Conservation (phyloP, 2,329 filamentous ascomycete species). For the Penicillium psychrosexuale region DNA sequence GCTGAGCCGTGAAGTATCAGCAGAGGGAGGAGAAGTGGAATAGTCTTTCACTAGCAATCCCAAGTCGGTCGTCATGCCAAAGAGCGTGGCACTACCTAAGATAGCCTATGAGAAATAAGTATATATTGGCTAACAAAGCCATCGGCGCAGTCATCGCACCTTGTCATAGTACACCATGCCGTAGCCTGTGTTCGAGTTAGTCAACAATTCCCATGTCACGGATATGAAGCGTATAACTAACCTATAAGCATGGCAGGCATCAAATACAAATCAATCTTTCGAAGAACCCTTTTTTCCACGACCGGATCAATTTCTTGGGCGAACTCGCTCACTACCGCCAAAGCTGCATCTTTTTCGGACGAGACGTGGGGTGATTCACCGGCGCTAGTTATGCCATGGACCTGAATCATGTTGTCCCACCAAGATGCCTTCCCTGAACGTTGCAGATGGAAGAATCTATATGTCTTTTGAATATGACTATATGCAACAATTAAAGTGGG, state of each 20-base stretch:
- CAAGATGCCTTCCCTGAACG: neutral
- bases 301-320: constrained; percentile 50
- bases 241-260: constrained; percentile 66
- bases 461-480: neutral
- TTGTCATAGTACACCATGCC: constrained; percentile 71
- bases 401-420: constrained; percentile 20
- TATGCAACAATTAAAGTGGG: neutral
- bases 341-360: constrained; percentile 53
- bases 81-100: constrained; percentile 67
- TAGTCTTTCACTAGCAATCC: constrained; percentile 54
- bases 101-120: constrained; percentile 54
- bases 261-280: constrained; percentile 65
- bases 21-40: constrained; percentile 53
- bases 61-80: constrained; percentile 72
- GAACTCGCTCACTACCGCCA: constrained; percentile 58
- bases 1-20: constrained; percentile 64
- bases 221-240: constrained; percentile 7
- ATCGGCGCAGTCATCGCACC: constrained; percentile 30
- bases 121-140: neutral
- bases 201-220: neutral
- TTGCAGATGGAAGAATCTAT: neutral
- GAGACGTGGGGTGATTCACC: constrained; percentile 1
- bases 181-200: constrained; percentile 41
- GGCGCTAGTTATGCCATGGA: constrained; percentile 16
- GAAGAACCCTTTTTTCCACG: constrained; percentile 55